Evolutionary conservation across 2,329 filamentous ascomycete genomes (phyloP), one percentile per base, ranked within the genome.

Genomic region (Seiridium unicorne): DNA sequence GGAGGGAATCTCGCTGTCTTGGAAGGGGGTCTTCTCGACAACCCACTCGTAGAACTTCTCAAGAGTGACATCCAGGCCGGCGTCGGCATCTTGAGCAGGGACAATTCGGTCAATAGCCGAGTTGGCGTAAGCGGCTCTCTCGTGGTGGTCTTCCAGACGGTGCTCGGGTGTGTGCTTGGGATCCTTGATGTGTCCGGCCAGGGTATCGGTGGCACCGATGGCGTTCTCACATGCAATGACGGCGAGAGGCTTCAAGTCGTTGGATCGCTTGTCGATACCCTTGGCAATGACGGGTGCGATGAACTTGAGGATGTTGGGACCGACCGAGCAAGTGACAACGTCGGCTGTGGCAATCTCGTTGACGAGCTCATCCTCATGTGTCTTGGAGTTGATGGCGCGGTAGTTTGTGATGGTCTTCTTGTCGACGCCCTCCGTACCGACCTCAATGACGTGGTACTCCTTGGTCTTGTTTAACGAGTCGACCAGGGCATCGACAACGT

Each of bases 21-120:
- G 83, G 77, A 98, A 97, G 2, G 94, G 94, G 49, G 87, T 89
- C 74, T 87, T 81, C 73, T 99, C 95, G 56, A 99, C 93, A 44
- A 95, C 94, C 95, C 95, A 99, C 81, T 99, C 95, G 80, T 92
- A 97, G 84, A 98, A 99, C 80, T 95, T 95, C 84, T 99, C 95
- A 53, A 99, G 93, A 71, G 89, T 93, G 66, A 99, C 95, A 72
- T 97, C 89, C 49, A 99, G 84, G 59, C 93, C 93, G 32, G 89
- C 86, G 69, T 91, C 80, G 55, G 86, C 79, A 62, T 92, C 89
- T 79, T 98, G 95, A 48, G 92, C 91, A 11, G 95, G 95, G 32
- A 98, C 95, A 73, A 99, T 99, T 63, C 95, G 92, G 82, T 99
- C 95, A 74, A 99, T 97, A 69, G 95, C 95, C 63, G 92, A 97